Percentiles rank a stretch among this genome's conserved stretches.
Conservation (phyloP, 768 basidiomycete species). For the Termitomyces sp. region DNA sequence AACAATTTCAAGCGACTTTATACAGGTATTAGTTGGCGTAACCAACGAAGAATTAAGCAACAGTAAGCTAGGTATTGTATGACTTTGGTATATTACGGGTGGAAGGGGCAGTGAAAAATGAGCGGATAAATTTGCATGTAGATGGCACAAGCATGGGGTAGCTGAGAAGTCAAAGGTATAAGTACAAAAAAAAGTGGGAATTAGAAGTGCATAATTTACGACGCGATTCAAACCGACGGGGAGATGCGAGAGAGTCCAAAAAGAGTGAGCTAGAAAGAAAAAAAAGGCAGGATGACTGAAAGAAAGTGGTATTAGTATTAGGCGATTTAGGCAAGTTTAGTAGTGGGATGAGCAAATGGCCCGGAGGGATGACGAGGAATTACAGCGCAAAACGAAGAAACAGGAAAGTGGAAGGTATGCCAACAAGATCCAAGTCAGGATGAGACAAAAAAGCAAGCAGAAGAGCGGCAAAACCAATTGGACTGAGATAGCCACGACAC, state of each 20-base stretch:
- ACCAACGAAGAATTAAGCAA: conserved; percentile 10
- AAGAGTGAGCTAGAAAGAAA: background rate
- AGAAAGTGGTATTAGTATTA: conserved; percentile 1
- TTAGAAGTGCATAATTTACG: conserved; percentile 15
- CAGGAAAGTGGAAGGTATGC: background rate
- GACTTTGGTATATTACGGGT: conserved; percentile 11
- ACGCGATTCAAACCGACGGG: background rate
- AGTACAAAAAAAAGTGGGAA: background rate
- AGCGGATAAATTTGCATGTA: conserved; percentile 6
- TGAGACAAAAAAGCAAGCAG: conserved; percentile 4
- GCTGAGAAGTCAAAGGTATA: conserved; percentile 5
- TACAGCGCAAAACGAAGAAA: background rate
- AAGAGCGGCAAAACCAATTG: background rate
- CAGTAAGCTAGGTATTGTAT: conserved; percentile 14
- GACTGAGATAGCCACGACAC: background rate
- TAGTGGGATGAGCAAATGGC: conserved; percentile 8
- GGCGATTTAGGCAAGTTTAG: background rate
- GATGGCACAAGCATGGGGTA: conserved; percentile 5
- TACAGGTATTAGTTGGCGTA: conserved; percentile 2
- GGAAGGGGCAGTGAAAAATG: conserved; percentile 1
- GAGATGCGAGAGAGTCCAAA: background rate
- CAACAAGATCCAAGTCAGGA: background rate
- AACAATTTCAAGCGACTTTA: conserved; percentile 4
- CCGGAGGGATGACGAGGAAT: background rate
- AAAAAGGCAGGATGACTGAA: background rate